Percentiles rank a stretch among this genome's conserved stretches.
phyloP scores from a whole-genome alignment of 805 yeast genomes.

The Kodamaea sagamina region DNA sequence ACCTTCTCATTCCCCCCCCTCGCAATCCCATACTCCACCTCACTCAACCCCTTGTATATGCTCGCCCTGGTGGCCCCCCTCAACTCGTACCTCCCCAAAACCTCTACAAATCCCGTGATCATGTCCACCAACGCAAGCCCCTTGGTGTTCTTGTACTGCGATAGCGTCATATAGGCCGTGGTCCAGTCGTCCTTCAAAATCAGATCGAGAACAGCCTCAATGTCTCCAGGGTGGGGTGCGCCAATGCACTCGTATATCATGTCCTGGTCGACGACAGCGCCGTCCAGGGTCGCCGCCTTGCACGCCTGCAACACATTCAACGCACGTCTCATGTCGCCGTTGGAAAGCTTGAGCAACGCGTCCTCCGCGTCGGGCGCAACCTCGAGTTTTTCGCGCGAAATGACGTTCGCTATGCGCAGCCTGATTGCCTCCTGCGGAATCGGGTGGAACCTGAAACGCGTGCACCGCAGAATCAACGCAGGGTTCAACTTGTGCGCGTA shows the following conservation, averaged over 20 bases:
- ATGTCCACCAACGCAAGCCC: slow-evolving; percentile 92
- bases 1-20: slow-evolving; percentile 91
- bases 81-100: slow-evolving; percentile 68
- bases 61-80: slow-evolving; percentile 60
- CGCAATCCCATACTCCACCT: slow-evolving; percentile 87
- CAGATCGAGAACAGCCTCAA: slow-evolving; percentile 72
- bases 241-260: slow-evolving; percentile 95
- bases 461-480: slow-evolving; percentile 91
- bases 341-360: slow-evolving; percentile 70
- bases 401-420: slow-evolving; percentile 66
- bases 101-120: slow-evolving; percentile 71
- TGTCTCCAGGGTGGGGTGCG: slow-evolving; percentile 87
- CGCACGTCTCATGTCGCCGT: slow-evolving; percentile 96
- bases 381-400: slow-evolving; percentile 63
- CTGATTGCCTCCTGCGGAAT: slow-evolving; percentile 65
- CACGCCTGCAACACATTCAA: slow-evolving; percentile 94
- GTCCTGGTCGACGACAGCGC: slow-evolving; percentile 55
- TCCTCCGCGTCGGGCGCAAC: slow-evolving; percentile 59
- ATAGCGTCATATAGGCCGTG: slow-evolving; percentile 66
- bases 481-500: slow-evolving; percentile 95
- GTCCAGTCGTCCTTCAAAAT: slow-evolving; percentile 88
- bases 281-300: slow-evolving; percentile 63
- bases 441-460: slow-evolving; percentile 91
- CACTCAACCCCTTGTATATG: slow-evolving; percentile 72
- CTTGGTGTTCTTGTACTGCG: slow-evolving; percentile 62